phyloP scores from a whole-genome alignment of 305 asterid species.

The Salvia sclarea region DNA sequence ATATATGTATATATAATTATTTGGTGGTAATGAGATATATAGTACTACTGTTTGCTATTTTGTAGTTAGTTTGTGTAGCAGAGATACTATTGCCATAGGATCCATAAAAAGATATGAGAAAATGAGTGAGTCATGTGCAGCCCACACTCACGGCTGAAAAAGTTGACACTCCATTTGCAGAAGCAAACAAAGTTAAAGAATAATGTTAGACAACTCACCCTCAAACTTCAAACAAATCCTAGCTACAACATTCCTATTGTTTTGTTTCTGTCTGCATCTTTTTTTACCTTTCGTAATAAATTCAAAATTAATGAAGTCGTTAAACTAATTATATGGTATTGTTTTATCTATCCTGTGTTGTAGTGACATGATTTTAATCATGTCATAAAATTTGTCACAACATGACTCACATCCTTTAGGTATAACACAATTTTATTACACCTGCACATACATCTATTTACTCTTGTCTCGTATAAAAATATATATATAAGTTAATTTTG shows the following conservation, averaged over 20 bases:
- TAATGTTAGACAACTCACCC: constrained; percentile 18
- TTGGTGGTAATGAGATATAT: too few relatives aligned
- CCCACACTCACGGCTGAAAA: constrained; percentile 29
- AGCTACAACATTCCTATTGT: constrained; percentile 32
- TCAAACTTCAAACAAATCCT: constrained; percentile 15
- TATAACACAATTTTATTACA: too few relatives aligned
- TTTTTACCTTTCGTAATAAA: not conserved
- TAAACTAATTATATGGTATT: too few relatives aligned
- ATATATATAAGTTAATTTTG: too few relatives aligned
- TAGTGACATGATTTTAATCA: too few relatives aligned
- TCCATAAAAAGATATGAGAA: constrained; percentile 46
- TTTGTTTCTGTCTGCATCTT: constrained; percentile 5
- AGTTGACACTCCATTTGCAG: constrained; percentile 44
- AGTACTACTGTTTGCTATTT: constrained; percentile 26
- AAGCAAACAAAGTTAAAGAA: constrained; percentile 37
- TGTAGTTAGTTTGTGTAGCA: constrained; percentile 23
- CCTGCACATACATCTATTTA: too few relatives aligned
- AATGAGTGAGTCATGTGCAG: constrained; percentile 41
- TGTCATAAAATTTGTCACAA: too few relatives aligned
- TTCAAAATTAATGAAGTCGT: too few relatives aligned
- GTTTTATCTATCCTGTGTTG: too few relatives aligned
- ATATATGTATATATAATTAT: not conserved
- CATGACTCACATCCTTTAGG: too few relatives aligned
- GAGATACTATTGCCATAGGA: constrained; percentile 38
- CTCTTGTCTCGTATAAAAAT: too few relatives aligned